Evolutionary conservation across 768 basidiomycete genomes (phyloP), one percentile per base, ranked within the genome.

Genomic region (Stropharia rugosoannulata): DNA sequence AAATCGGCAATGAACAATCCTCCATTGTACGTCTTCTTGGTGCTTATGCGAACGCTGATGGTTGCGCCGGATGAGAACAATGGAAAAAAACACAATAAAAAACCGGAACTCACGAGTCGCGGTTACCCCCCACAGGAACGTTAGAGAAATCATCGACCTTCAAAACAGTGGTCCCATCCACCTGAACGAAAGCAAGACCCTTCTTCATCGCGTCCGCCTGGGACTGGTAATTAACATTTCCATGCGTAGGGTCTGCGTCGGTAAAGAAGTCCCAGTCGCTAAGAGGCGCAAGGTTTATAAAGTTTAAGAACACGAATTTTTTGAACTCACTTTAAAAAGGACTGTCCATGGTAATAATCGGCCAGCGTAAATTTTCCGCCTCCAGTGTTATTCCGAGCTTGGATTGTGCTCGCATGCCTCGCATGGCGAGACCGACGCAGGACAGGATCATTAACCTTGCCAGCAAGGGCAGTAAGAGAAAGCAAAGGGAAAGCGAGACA

Each of bases 1-100:
- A 90, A 81, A 62, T 91, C 90, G 15, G 89, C 78, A 60, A 92
- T 84, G 73, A 92, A 89, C 10, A 92, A 73, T 4, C 90, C 90
- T n/a, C 75, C 68, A 46, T 70, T 80, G 64, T 84, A 91, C 19
- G 67, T 73, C 65, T 87, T 84, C 64, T 82, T 80, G 29, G 85
- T 78, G 51, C 74, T 78, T 58, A 92, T 88, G 48, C 90, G 86
- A 37, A 92, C 80, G 25, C 87, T 89, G 73, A 35, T 43, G 19
- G 18, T 57, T 25, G 59, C 22, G 41, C 37, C 54, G n/a, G 32
- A n/a, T 47, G 13, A 57, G 41, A 48, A 59, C 46, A 55, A 59
- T n/a, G 41, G 35, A 25, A 15, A 32, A 52, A 35, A 50, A 48
- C 13, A 45, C 52, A 57, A 47, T 42, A 16, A 36, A 41, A 22